Conservation (phyloP, 2,329 filamentous ascomycete species). For the Aspergillus sp. region DNA sequence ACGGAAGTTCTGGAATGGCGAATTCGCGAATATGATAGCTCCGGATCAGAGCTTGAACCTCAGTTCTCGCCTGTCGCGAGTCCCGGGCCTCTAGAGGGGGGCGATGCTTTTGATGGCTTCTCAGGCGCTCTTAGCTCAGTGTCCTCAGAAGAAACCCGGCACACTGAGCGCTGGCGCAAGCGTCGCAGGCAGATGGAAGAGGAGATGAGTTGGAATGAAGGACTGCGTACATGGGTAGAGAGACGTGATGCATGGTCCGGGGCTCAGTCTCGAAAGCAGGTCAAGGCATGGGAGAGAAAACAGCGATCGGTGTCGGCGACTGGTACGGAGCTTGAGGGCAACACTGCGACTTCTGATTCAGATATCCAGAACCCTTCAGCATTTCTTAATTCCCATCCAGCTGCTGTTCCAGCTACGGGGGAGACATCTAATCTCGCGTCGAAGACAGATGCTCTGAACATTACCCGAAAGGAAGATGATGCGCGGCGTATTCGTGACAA, state of each 20-base stretch:
- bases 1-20: constrained; percentile 36
- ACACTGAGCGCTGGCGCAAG: constrained; percentile 55
- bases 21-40: constrained; percentile 37
- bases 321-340: background rate
- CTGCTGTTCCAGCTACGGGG: background rate
- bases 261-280: constrained; percentile 47
- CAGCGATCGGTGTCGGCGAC: constrained; percentile 3
- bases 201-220: constrained; percentile 76
- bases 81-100: background rate
- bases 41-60: constrained; percentile 38
- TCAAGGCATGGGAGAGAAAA: constrained; percentile 20
- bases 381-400: background rate
- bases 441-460: constrained; percentile 22
- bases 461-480: constrained; percentile 19
- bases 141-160: constrained; percentile 41
- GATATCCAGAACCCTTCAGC: background rate
- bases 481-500: constrained; percentile 8
- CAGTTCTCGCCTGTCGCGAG: constrained; percentile 14
- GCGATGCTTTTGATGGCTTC: constrained; percentile 7
- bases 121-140: constrained; percentile 3
- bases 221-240: constrained; percentile 74
- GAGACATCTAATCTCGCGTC: constrained; percentile 17
- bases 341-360: background rate
- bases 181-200: constrained; percentile 59
- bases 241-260: constrained; percentile 84